Evolutionary conservation across 148 eudicot genomes (phyloP).

Genomic region (Bassia scoparia): DNA sequence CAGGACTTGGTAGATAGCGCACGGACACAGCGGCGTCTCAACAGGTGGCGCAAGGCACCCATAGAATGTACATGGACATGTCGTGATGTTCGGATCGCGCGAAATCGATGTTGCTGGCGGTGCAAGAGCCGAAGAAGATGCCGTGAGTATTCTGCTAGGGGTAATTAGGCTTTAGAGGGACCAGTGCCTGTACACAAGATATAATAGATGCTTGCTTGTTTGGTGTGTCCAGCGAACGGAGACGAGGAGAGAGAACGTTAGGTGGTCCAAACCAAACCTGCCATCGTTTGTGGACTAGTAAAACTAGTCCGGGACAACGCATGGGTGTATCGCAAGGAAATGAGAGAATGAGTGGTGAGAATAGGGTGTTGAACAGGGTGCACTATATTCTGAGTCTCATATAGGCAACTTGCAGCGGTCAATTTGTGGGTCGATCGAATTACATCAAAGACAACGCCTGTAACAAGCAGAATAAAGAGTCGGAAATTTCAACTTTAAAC

Average conservation of each 20-base stretch:
- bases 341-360: background rate
- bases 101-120: too few relatives aligned
- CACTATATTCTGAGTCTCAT: too few relatives aligned
- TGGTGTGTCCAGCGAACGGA: background rate
- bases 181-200: conserved; percentile 6
- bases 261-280: conserved; percentile 1
- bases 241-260: background rate
- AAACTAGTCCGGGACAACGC: background rate
- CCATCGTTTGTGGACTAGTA: background rate
- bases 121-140: background rate
- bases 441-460: too few relatives aligned
- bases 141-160: too few relatives aligned
- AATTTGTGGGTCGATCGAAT: too few relatives aligned
- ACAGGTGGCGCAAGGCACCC: background rate
- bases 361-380: background rate
- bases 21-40: background rate
- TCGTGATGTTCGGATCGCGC: too few relatives aligned
- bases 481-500: too few relatives aligned
- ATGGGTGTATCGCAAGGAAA: background rate
- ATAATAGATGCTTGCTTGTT: background rate
- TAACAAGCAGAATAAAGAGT: too few relatives aligned
- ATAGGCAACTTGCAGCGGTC: too few relatives aligned
- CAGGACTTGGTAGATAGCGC: background rate
- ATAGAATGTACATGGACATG: background rate
- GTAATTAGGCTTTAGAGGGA: background rate